These are phyloP conservation scores for Solanum raphanifolium DNA, from an alignment of 257 asterid species.

Conservation along the genomic window DNA sequence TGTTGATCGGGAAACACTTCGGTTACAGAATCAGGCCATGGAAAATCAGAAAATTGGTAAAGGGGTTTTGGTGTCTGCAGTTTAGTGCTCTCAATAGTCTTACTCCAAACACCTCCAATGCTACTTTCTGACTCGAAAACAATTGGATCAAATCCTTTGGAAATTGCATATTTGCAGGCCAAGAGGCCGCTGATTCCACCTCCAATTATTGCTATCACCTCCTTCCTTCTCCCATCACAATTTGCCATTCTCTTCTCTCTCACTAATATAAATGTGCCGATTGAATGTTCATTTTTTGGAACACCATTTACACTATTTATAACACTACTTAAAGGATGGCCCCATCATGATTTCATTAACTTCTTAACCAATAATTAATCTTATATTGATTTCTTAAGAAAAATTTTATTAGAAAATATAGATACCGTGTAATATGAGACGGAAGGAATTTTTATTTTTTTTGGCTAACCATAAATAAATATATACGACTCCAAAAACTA, in stretches of 20 bases:
- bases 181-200: constrained; percentile 51
- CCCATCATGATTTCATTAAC: not conserved
- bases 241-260: not conserved
- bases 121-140: constrained; percentile 28
- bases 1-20: constrained; percentile 18
- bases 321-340: not conserved
- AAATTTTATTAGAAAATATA: no score
- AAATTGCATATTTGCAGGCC: constrained; percentile 36
- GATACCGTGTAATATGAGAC: not conserved
- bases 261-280: not conserved
- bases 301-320: not conserved
- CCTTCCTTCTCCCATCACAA: not conserved
- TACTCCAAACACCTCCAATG: constrained; percentile 32
- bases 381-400: no score
- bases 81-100: not conserved
- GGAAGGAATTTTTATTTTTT: no score
- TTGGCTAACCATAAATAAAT: not conserved
- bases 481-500: not conserved
- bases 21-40: constrained; percentile 35
- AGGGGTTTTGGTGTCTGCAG: constrained; percentile 9
- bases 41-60: constrained; percentile 43
- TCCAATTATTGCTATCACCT: constrained; percentile 28
- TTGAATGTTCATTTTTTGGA: not conserved
- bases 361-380: not conserved
- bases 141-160: constrained; percentile 34